Evolutionary conservation across 495 filamentous ascomycete genomes (phyloP).

Genomic region (Xylaria acuta): DNA sequence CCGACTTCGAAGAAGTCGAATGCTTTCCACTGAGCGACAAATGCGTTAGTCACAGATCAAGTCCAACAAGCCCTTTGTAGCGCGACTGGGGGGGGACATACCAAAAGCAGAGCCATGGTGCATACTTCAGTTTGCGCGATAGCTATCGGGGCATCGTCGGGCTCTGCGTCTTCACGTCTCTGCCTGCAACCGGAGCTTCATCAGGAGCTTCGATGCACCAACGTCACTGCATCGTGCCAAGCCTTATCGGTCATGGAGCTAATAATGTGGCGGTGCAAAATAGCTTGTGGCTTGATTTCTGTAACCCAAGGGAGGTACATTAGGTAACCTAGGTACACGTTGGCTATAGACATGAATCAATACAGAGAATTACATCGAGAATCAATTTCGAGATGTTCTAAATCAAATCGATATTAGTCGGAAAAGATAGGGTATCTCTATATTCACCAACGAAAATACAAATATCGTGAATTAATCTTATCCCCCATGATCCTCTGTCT

Average conservation of each 20-base stretch:
- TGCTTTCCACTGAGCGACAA: conserved; percentile 82
- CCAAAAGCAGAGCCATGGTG: conserved; percentile 43
- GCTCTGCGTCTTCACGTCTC: conserved; percentile 23
- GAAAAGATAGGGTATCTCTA: background rate
- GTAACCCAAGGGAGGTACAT: too few species aligned
- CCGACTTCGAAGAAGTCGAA: conserved; percentile 99
- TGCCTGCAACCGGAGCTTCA: conserved; percentile 2
- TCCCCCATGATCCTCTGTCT: background rate
- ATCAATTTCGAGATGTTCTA: background rate
- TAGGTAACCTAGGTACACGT: too few species aligned
- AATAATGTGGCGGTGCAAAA: conserved; percentile 18
- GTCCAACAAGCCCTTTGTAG: background rate
- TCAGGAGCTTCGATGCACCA: background rate
- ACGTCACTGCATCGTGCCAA: conserved; percentile 22
- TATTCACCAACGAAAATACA: background rate
- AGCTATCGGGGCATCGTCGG: conserved; percentile 30
- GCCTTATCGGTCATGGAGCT: background rate
- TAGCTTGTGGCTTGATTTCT: background rate
- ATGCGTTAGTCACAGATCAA: conserved; percentile 18
- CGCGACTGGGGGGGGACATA: conserved; percentile 14
- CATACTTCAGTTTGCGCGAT: conserved; percentile 29
- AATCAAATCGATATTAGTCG: background rate
- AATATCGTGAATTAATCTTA: background rate
- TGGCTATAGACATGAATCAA: too few species aligned
- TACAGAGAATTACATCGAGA: background rate